Evolutionary conservation across 108 stramenopile genomes (phyloP), one percentile per base, ranked within the genome.

Genomic region (Conticribra weissflogii): DNA sequence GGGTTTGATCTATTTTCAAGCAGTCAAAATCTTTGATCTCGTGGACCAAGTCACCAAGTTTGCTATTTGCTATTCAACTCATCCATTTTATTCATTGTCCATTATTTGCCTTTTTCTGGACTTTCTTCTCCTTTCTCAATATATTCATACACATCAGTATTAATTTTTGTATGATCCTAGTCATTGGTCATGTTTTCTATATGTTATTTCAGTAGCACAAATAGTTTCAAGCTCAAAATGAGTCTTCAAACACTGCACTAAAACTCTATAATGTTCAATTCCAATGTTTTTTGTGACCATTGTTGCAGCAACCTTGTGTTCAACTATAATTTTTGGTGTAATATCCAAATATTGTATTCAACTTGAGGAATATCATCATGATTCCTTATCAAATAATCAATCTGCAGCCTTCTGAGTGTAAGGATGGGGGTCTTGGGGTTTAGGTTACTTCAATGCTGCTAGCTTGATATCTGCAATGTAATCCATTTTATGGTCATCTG

Each of bases 171-270:
- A 25, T 56, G 54, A 56, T 56, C 54, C 16, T 56, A 7, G 16
- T 27, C 28, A 29, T 28, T 3, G n/a, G n/a, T n/a, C n/a, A n/a
- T n/a, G n/a, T 56, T 27, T 16, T 3, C 28, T 16, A 4, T 7
- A 30, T 24, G 14, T 17, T 4, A 5, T 22, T 56, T 56, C 28
- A 28, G 54, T 7, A 16, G 29, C 54, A 28, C 27, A 56, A 2
- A 56, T 7, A 4, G 12, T 22, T 8, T 56, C 54, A 28, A 56
- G 12, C 3, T 56, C 22, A 14, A 28, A 17, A 22, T 21, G 29
- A 28, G 28, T 30, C 23, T 56, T 56, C 7, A 56, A 30, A 28
- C 54, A 56, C 28, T 56, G 22, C 54, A 29, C 27, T 24, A 56
- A 14, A 7, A 28, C 16, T 56, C 28, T 30, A 23, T 27, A 56